A percentile compares a stretch with the other conserved stretches of the same genome.
These are phyloP conservation scores for Fraxinus latifolia DNA, from an alignment of 305 asterid species.

Conservation along the genomic window DNA sequence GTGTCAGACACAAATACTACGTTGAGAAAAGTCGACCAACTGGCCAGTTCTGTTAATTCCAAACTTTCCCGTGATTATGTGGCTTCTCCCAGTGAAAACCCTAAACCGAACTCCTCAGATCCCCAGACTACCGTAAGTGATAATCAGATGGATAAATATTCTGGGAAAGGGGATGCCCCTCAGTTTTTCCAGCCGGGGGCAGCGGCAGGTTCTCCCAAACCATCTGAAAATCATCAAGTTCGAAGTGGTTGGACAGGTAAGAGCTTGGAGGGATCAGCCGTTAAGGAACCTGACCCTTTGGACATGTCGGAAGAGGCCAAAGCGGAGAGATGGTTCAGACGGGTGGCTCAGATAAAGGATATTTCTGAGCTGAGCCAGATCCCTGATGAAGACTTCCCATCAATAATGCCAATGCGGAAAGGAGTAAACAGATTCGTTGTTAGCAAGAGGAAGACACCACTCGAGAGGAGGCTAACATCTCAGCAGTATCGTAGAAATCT, in stretches of 20 bases:
- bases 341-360: constrained; percentile 90
- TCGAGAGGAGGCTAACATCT: constrained; percentile 85
- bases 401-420: constrained; percentile 94
- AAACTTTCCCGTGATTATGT: constrained; percentile 23
- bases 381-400: constrained; percentile 94
- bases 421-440: constrained; percentile 92
- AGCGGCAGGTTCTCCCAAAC: constrained; percentile 19
- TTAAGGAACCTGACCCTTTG: constrained; percentile 65
- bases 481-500: constrained; percentile 72
- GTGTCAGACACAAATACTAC: constrained; percentile 6
- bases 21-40: constrained; percentile 18
- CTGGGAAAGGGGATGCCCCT: constrained; percentile 18
- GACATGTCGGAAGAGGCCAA: constrained; percentile 99
- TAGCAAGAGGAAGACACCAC: constrained; percentile 92
- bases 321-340: constrained; percentile 92
- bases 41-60: constrained; percentile 20
- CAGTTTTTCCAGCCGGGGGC: background rate
- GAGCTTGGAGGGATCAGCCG: constrained; percentile 83
- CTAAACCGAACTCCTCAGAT: constrained; percentile 22
- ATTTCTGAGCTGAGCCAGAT: constrained; percentile 89
- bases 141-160: constrained; percentile 13
- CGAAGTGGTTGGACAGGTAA: constrained; percentile 48
- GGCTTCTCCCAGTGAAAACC: constrained; percentile 15
- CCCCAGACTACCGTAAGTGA: constrained; percentile 12
- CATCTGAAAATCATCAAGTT: constrained; percentile 28